Base-by-base conservation (phyloP, 805 yeast genomes). In the Schwanniomyces sp. region DNA sequence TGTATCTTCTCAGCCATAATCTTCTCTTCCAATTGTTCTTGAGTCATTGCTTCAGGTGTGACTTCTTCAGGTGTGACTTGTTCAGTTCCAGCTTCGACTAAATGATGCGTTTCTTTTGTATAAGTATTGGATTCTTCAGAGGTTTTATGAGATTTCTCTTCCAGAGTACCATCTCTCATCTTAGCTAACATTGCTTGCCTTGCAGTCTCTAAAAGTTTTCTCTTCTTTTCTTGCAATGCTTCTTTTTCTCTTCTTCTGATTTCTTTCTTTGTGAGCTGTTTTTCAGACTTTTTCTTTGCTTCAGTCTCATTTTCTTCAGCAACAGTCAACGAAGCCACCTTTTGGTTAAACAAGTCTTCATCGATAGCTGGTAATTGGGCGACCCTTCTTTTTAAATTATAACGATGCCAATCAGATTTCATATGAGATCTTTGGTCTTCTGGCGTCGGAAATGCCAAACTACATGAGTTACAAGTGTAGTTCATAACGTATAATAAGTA, bases 351-450 rank as follows among this genome's bases (percentile, higher is more conserved):
- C n/a, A 66, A 57, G n/a, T 66, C 75, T 41, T 76, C 76, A 44
- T 69, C 65, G 25, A 75, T 70, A 14, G 75, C 61, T 2, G 80
- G 78, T 53, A 75, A 62, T 50, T 69, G 70, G 0, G 97, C 96
- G 28, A 94, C 96, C 58, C 96, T 80, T 70, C 99, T 82, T 63
- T 94, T 94, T 61, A 94, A 77, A 61, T 94, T 94, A 67, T 94
- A 94, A 52, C 99, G 79, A 63, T 94, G 99, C 99, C 99, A 94
- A 47, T 94, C 99, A 2, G 96, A 85, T 63, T 88, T 90, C 99
- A 94, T 94, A 64, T 94, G 99, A 53, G 78, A 79, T 52, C 98
- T 78, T 70, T 94, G 99, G 49, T 84, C 75, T 52, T 85, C 94
- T n/a, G 96, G 85, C 32, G 84, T 75, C 38, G 85, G 81, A 61